These are phyloP conservation scores for Pseudovirgaria hyperparasitica DNA, from an alignment of 2,329 filamentous ascomycete species.

Conservation along the genomic window DNA sequence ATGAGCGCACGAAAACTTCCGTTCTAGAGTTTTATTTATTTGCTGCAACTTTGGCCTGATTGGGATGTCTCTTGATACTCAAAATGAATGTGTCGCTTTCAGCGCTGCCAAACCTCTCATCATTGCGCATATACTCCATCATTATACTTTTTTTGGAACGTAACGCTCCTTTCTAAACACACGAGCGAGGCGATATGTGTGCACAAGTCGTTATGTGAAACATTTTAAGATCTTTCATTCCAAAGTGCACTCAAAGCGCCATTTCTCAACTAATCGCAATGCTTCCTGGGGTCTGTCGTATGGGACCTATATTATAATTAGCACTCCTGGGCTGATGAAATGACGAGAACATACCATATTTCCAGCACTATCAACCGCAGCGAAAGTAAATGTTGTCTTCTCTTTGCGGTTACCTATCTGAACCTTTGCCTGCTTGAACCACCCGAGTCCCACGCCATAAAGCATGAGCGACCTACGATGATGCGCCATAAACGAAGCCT, in stretches of 20 bases:
- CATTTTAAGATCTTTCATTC: too few species aligned
- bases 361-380: constrained; percentile 27
- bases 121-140: too few species aligned
- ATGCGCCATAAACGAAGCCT: constrained; percentile 28
- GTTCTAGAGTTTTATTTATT: too few species aligned
- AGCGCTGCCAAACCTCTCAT: too few species aligned
- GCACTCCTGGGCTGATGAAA: neutral
- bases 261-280: constrained; percentile 15
- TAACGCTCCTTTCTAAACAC: too few species aligned
- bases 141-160: too few species aligned
- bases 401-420: constrained; percentile 12
- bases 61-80: too few species aligned
- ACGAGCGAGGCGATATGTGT: too few species aligned
- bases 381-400: constrained; percentile 20
- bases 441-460: constrained; percentile 15
- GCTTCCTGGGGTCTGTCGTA: constrained; percentile 20
- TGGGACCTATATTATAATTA: constrained; percentile 6
- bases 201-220: too few species aligned
- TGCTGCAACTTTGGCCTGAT: too few species aligned
- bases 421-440: constrained; percentile 22
- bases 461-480: constrained; percentile 14
- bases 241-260: constrained; percentile 18
- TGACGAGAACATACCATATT: constrained; percentile 24
- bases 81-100: too few species aligned
- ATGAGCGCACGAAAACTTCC: too few species aligned